A percentile compares a stretch with the other conserved stretches of the same genome.
Conservation (phyloP, 495 filamentous ascomycete genomes). For the Penicillium salamii region DNA sequence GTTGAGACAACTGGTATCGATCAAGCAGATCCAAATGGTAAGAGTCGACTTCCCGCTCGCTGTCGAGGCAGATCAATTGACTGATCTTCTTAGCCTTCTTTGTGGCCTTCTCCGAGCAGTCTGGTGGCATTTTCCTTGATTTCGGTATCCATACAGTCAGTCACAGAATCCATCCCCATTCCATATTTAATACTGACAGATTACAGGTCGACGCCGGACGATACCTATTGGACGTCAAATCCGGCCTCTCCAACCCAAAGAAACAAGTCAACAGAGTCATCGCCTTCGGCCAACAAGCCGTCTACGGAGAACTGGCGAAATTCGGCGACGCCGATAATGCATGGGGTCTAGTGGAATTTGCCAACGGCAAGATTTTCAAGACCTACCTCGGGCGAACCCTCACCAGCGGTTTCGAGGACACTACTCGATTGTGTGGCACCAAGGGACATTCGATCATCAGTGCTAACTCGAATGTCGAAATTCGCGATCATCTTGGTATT, state of each 20-base stretch:
- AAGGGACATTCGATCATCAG: constrained; percentile 17
- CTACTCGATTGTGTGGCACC: constrained; percentile 15
- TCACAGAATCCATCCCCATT: not conserved
- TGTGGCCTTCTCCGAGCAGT: constrained; percentile 15
- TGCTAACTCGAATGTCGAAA: constrained; percentile 17
- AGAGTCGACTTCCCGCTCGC: not conserved
- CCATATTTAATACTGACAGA: not conserved
- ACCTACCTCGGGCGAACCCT: constrained; percentile 16
- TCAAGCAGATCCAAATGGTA: constrained; percentile 17
- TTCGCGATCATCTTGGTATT: constrained; percentile 14
- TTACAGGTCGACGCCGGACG: constrained; percentile 14
- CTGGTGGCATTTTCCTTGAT: constrained; percentile 17
- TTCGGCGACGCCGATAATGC: constrained; percentile 15
- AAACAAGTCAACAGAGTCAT: constrained; percentile 20
- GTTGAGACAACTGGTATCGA: constrained; percentile 18
- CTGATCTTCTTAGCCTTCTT: constrained; percentile 10
- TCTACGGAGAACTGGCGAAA: constrained; percentile 12
- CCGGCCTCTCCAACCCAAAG: constrained; percentile 12
- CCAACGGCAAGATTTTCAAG: constrained; percentile 18
- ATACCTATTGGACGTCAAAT: constrained; percentile 18
- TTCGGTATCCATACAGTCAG: constrained; percentile 16
- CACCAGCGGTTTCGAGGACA: constrained; percentile 17
- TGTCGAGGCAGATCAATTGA: constrained; percentile 1
- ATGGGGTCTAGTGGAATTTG: constrained; percentile 16
- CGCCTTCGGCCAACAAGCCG: constrained; percentile 14